Evolutionary conservation across 2,329 filamentous ascomycete genomes (phyloP), one percentile per base, ranked within the genome.

Genomic region (Cladosporium colombiae): DNA sequence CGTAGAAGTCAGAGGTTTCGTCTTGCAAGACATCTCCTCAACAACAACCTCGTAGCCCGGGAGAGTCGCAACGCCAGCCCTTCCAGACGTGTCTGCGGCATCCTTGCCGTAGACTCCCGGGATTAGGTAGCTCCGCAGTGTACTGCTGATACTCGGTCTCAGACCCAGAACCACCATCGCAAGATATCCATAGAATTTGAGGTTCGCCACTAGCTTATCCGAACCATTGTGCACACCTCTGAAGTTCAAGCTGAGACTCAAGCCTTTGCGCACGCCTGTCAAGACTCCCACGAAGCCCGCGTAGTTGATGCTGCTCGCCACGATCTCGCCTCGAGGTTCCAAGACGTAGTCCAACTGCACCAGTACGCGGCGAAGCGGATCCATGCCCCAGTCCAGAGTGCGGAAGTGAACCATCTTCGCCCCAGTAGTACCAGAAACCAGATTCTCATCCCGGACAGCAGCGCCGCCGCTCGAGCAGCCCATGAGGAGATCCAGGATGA

Each of bases 381-480:
- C 77, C 80, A 82, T 82, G 1, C 73, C 78, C 80, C 80, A 83
- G 67, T 83, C 81, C 49, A 83, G 68, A 3, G 83, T 85, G 18
- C 85, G 78, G 68, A 86, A 87, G 73, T 87, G 85, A 68, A 86
- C 71, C 77, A 87, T 81, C 40, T 77, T 75, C 23, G 69, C 67
- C 68, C 61, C 68, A 18, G 65, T 52, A n/a, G 62, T 57, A 2
- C 21, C 7, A 21, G 55, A 37, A 21, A 18, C 2, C 13, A 13
- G 8, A 11, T 10, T 33, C 16, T 57, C 33, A 23, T 50, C 35
- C 16, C 31, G 25, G 5, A 58, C 62, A 1, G 70, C 68, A 13
- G 78, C 77, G 18, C 80, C 85, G 25, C 85, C 85, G 67, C 85
- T 88, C 1, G 88, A 89, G 72, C 88, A 90, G 2, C 88, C 88